These are phyloP conservation scores for Henckelia pumila DNA, from an alignment of 257 asterid genomes.

Conservation along the genomic window DNA sequence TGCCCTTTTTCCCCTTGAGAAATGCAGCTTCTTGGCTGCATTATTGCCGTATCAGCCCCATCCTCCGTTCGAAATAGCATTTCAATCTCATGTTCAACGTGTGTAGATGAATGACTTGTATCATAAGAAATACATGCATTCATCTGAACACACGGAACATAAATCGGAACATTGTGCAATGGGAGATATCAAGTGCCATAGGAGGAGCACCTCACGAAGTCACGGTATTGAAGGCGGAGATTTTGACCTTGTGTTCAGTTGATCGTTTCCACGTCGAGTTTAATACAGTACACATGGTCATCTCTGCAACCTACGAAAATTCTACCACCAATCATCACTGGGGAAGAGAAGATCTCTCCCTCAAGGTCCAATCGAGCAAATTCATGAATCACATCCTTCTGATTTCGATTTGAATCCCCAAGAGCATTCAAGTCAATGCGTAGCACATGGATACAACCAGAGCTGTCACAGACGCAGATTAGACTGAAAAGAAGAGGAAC, in stretches of 20 bases:
- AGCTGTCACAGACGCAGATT: constrained; percentile 71
- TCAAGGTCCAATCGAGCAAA: constrained; percentile 58
- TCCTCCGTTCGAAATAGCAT: too few relatives aligned
- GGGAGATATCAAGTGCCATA: too few relatives aligned
- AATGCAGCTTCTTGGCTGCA: too few relatives aligned
- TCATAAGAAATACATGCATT: too few relatives aligned
- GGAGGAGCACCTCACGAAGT: too few relatives aligned
- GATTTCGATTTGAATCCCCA: constrained; percentile 26
- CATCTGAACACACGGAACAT: too few relatives aligned
- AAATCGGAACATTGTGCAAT: too few relatives aligned
- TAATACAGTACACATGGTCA: constrained; percentile 62
- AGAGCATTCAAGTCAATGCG: constrained; percentile 29
- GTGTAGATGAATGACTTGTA: too few relatives aligned
- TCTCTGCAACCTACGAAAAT: constrained; percentile 86
- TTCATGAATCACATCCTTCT: constrained; percentile 43
- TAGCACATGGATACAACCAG: constrained; percentile 66
- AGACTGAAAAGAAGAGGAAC: constrained; percentile 43
- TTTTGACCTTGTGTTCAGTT: constrained; percentile 2
- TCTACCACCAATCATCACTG: constrained; percentile 84
- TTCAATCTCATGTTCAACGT: too few relatives aligned
- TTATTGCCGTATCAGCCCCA: too few relatives aligned
- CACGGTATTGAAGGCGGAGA: neutral
- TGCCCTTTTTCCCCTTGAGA: too few relatives aligned
- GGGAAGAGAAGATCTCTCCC: constrained; percentile 92
- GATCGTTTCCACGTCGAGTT: constrained; percentile 34